A percentile compares a stretch with the other conserved stretches of the same genome.
Evolutionary conservation across 192 early-diverging fungal genomes (phyloP).

Genomic region (Podochytrium sp.): DNA sequence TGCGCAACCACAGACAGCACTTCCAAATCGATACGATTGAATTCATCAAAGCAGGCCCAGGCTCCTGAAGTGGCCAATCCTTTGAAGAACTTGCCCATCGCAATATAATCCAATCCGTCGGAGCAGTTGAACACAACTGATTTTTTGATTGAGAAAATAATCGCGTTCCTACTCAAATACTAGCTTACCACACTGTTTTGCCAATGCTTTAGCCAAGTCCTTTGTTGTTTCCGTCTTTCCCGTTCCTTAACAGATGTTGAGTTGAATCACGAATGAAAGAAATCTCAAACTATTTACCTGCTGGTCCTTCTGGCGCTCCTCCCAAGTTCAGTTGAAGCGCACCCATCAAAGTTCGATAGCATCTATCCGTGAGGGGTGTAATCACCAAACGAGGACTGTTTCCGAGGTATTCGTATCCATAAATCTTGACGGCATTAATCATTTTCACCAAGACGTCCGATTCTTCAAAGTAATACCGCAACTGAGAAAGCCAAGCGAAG

Average conservation of each 20-base stretch:
- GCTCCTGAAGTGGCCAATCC: constrained; percentile 63
- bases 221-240: constrained; percentile 74
- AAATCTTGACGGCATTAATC: constrained; percentile 66
- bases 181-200: constrained; percentile 62
- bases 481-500: constrained; percentile 64
- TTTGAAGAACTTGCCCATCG: constrained; percentile 74
- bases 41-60: constrained; percentile 72
- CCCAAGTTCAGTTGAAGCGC: constrained; percentile 67
- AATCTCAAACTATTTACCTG: constrained; percentile 33
- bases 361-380: constrained; percentile 66
- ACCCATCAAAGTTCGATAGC: constrained; percentile 66
- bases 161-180: background rate
- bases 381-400: constrained; percentile 61
- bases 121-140: constrained; percentile 68
- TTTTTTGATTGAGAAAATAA: background rate
- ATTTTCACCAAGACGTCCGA: constrained; percentile 60
- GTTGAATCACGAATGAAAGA: background rate
- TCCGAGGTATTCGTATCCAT: constrained; percentile 59
- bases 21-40: constrained; percentile 68
- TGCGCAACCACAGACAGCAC: constrained; percentile 69
- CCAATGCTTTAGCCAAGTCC: constrained; percentile 67
- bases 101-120: constrained; percentile 68
- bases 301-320: constrained; percentile 65
- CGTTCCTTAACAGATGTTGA: constrained; percentile 40
- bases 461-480: constrained; percentile 68